Conservation (phyloP, 148 eudicot genomes). For the Rhododendron molle region DNA sequence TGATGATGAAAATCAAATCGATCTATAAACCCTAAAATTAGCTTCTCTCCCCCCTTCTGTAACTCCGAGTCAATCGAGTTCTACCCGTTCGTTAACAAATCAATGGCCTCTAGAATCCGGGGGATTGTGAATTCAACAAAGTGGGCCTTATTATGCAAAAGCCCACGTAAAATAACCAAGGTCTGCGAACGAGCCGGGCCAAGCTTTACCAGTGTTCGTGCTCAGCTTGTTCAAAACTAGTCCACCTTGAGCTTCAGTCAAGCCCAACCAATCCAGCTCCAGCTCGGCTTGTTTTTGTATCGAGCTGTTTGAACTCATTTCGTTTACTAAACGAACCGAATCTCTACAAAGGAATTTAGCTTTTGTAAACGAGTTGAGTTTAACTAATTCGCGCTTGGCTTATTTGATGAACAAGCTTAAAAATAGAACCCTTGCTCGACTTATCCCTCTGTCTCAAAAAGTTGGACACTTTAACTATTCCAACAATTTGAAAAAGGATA, state of each 20-base stretch:
- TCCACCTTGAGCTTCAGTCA: neutral
- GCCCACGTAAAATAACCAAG: neutral
- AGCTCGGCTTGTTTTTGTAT: neutral
- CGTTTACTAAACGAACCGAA: too few relatives aligned
- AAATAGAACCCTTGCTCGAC: too few relatives aligned
- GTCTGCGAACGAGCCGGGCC: neutral
- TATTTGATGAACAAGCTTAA: too few relatives aligned
- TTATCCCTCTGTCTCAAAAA: too few relatives aligned
- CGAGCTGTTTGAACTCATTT: neutral
- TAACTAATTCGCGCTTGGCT: neutral
- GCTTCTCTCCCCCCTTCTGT: neutral
- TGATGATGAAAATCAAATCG: neutral
- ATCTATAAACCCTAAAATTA: neutral
- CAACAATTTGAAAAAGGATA: too few relatives aligned
- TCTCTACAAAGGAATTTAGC: too few relatives aligned
- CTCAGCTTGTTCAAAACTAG: neutral
- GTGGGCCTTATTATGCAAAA: neutral
- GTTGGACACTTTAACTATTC: too few relatives aligned
- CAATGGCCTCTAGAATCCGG: neutral
- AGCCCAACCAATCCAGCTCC: neutral
- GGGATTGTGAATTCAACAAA: neutral
- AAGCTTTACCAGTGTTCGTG: neutral
- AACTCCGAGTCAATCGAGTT: neutral
- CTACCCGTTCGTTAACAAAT: neutral
- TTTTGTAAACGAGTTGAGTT: too few relatives aligned